Conservation (phyloP, 140 eudicot genomes). For the Cichorium intybus region DNA sequence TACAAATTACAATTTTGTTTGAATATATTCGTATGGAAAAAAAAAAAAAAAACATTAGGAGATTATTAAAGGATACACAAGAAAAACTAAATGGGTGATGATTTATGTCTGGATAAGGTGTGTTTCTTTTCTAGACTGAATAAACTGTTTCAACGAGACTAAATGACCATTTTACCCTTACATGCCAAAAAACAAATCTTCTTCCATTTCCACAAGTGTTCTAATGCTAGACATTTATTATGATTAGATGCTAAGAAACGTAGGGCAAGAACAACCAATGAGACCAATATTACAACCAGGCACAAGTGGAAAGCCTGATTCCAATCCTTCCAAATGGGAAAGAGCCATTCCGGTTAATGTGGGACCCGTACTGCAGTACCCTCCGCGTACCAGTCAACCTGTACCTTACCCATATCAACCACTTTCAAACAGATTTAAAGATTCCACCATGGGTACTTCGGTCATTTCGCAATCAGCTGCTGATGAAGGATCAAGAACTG, state of each 20-base stretch:
- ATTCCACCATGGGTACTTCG: constrained; percentile 51
- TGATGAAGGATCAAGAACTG: constrained; percentile 98
- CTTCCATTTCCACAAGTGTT: too few relatives aligned
- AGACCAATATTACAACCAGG: constrained; percentile 49
- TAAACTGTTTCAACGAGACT: too few relatives aligned
- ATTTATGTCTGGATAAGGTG: too few relatives aligned
- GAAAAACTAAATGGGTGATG: too few relatives aligned
- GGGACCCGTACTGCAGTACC: constrained; percentile 61
- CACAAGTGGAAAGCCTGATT: constrained; percentile 43
- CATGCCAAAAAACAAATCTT: too few relatives aligned
- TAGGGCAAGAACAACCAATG: constrained; percentile 68
- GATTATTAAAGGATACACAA: too few relatives aligned
- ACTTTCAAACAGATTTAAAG: constrained; percentile 60
- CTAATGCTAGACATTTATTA: constrained; percentile 7
- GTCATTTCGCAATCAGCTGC: constrained; percentile 72
- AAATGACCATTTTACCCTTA: too few relatives aligned
- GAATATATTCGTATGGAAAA: background rate
- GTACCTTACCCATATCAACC: constrained; percentile 56
- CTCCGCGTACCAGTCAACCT: constrained; percentile 60
- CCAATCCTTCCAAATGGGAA: constrained; percentile 58
- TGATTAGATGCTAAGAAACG: constrained; percentile 65
- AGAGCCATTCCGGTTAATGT: constrained; percentile 55
- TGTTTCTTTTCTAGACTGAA: too few relatives aligned
- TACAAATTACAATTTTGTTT: background rate
- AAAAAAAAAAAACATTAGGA: too few relatives aligned